These are phyloP conservation scores for Bocquillonia castaneifolia DNA, from an alignment of 441 rosid species.

Conservation along the genomic window DNA sequence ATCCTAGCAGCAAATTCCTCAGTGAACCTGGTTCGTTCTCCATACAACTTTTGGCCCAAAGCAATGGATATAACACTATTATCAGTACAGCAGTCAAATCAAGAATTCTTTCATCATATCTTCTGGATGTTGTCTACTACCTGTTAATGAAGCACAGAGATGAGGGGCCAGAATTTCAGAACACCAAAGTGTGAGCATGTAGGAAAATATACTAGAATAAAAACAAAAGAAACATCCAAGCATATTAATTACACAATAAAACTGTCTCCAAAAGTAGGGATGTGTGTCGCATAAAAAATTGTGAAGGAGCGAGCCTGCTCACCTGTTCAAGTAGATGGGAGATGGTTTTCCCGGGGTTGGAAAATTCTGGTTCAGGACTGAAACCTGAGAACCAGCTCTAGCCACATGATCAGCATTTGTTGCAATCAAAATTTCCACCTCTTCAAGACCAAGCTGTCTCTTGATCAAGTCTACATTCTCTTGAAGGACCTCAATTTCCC, in stretches of 20 bases:
- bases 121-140: background rate
- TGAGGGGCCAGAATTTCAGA: background rate
- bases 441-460: conserved; percentile 72
- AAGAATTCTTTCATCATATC: background rate
- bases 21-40: background rate
- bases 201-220: background rate
- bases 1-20: background rate
- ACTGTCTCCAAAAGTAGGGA: background rate
- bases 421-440: conserved; percentile 35
- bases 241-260: background rate
- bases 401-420: conserved; percentile 27
- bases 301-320: conserved; percentile 9
- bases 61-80: background rate
- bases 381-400: conserved; percentile 50
- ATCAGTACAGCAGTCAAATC: background rate
- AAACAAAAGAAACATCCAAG: background rate
- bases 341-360: conserved; percentile 84
- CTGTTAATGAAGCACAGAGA: background rate
- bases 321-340: conserved; percentile 61
- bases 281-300: background rate
- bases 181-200: background rate
- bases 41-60: background rate
- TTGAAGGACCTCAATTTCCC: conserved; percentile 71
- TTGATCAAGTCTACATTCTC: conserved; percentile 72
- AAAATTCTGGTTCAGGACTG: conserved; percentile 57